phyloP scores from a whole-genome alignment of 2,329 filamentous ascomycete genomes.

The Colletotrichum viniferum region DNA sequence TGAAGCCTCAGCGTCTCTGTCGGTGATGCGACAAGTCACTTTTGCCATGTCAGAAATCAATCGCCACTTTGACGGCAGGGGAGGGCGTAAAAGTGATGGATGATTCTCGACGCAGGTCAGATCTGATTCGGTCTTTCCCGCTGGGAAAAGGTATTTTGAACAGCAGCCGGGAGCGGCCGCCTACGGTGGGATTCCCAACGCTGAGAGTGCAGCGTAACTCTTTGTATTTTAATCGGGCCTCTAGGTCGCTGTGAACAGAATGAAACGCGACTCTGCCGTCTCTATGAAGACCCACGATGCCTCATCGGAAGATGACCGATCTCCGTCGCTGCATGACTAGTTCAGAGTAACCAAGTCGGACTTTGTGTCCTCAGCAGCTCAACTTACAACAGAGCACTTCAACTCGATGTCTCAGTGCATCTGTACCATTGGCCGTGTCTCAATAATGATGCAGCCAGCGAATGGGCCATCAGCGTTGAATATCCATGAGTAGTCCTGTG shows the following conservation, averaged over 20 bases:
- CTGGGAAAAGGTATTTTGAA: background rate
- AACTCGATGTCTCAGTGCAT: background rate
- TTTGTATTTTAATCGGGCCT: background rate
- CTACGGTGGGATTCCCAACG: background rate
- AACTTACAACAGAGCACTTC: background rate
- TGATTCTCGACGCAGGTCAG: background rate
- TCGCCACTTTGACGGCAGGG: background rate
- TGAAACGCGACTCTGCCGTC: background rate
- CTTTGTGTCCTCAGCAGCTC: background rate
- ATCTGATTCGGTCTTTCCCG: background rate
- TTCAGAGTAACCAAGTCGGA: background rate
- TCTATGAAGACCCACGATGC: background rate
- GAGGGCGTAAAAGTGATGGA: background rate
- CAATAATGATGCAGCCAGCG: background rate
- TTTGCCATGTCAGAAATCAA: background rate
- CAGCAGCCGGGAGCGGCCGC: background rate
- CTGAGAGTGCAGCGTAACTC: background rate
- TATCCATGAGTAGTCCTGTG: background rate
- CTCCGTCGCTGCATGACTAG: background rate
- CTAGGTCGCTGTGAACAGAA: background rate
- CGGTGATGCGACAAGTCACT: background rate
- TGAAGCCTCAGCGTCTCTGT: background rate
- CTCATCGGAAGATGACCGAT: background rate
- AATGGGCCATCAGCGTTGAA: rapidly evolving
- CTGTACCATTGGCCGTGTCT: background rate